Evolutionary conservation across 1,284 basidiomycete species (phyloP).

Genomic region (Meripilus lineatus): DNA sequence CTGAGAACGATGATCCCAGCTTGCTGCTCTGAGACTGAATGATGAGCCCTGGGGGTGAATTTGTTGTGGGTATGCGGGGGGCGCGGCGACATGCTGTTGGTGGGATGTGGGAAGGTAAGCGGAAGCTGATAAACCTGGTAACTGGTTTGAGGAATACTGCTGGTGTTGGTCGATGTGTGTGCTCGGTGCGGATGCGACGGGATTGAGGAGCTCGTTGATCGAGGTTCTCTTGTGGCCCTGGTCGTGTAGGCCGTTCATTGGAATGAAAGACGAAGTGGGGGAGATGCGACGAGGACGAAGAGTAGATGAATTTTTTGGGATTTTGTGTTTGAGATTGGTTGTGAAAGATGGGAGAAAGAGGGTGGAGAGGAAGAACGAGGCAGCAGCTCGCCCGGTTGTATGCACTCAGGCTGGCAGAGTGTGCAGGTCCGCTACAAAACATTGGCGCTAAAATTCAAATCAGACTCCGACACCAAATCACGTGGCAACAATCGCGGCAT

Average conservation of each 20-base stretch:
- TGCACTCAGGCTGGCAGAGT: too few species aligned
- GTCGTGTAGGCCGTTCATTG: constrained; percentile 45
- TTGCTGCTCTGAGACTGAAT: constrained; percentile 40
- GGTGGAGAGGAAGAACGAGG: constrained; percentile 1
- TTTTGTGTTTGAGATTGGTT: constrained; percentile 1
- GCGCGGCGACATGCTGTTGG: constrained; percentile 15
- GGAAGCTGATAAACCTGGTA: constrained; percentile 33
- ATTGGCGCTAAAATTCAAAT: too few species aligned
- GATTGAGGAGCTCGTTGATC: constrained; percentile 48
- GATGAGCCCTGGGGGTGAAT: constrained; percentile 25
- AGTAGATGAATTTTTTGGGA: constrained; percentile 1
- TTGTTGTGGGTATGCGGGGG: constrained; percentile 22
- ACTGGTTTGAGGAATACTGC: constrained; percentile 32
- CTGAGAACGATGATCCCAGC: constrained; percentile 31
- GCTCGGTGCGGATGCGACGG: constrained; percentile 26
- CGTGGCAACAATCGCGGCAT: too few species aligned
- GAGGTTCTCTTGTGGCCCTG: constrained; percentile 44
- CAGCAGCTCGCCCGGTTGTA: too few species aligned
- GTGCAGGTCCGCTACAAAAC: too few species aligned
- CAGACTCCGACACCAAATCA: too few species aligned
- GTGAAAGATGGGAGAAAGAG: not conserved
- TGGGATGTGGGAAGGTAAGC: constrained; percentile 24
- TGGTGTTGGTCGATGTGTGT: constrained; percentile 22
- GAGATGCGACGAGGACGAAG: constrained; percentile 3
- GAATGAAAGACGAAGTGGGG: constrained; percentile 5